Percentiles rank a stretch among this genome's conserved stretches.
Evolutionary conservation across 1,284 basidiomycete genomes (phyloP).

Genomic region (Microbotryomycetes sp.): DNA sequence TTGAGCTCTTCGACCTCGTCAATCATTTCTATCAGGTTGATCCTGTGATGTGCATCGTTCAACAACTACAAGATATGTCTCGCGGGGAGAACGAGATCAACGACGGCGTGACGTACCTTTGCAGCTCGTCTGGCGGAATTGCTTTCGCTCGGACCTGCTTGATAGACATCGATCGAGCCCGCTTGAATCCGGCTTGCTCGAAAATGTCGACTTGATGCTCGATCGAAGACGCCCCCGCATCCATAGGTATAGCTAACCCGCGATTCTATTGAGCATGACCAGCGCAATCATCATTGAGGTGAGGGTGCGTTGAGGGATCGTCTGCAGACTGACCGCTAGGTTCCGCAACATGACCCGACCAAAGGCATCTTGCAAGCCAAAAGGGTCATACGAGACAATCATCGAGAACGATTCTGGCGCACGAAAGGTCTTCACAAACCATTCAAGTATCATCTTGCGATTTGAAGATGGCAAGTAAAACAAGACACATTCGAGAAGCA

Average conservation of each 20-base stretch:
- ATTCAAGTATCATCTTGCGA: conserved; percentile 57
- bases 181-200: neutral
- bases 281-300: neutral
- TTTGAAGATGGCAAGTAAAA: conserved; percentile 69
- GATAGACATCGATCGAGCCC: neutral
- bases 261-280: no score
- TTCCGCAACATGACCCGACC: conserved; percentile 82
- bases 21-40: conserved; percentile 68
- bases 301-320: neutral
- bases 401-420: neutral
- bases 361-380: conserved; percentile 71
- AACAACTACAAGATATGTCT: neutral
- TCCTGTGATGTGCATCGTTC: conserved; percentile 45
- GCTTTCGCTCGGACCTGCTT: conserved; percentile 53
- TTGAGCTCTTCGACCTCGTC: conserved; percentile 90
- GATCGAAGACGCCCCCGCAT: neutral
- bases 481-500: conserved; percentile 84
- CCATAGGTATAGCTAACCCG: no score
- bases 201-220: neutral
- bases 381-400: conserved; percentile 78
- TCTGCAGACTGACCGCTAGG: conserved; percentile 53
- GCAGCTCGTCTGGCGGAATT: conserved; percentile 50
- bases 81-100: neutral
- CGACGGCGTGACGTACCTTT: neutral
- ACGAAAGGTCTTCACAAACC: conserved; percentile 60